These are phyloP conservation scores for Yamadazyma takamatsuzukensis DNA, from an alignment of 805 yeast species.

Conservation along the genomic window DNA sequence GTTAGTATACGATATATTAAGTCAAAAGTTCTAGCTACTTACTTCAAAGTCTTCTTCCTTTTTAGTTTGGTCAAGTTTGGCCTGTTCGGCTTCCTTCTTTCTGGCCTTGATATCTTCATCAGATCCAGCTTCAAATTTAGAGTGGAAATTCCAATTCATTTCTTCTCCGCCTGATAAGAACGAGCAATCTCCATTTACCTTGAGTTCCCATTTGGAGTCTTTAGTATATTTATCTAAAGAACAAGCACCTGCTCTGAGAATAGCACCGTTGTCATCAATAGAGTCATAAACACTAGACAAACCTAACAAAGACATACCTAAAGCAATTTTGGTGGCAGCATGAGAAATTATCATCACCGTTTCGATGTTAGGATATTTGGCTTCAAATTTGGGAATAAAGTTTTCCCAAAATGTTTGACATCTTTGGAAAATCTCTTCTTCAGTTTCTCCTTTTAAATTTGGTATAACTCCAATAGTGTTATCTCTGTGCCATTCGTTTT, in stretches of 20 bases:
- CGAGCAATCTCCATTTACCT: conserved; percentile 69
- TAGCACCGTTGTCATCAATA: conserved; percentile 38
- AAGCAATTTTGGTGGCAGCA: conserved; percentile 88
- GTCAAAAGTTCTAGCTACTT: conserved; percentile 14
- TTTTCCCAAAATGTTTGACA: conserved; percentile 49
- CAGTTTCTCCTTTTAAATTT: conserved; percentile 67
- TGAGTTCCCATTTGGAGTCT: conserved; percentile 52
- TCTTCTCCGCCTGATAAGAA: conserved; percentile 79
- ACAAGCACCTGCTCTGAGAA: conserved; percentile 75
- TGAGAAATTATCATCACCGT: conserved; percentile 77
- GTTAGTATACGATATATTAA: conserved; percentile 24
- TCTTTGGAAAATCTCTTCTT: conserved; percentile 63
- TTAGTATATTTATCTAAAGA: conserved; percentile 61
- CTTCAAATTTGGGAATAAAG: conserved; percentile 58
- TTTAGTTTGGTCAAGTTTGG: conserved; percentile 24
- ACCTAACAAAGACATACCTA: conserved; percentile 73
- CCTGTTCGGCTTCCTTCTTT: conserved; percentile 17
- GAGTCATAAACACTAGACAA: conserved; percentile 48
- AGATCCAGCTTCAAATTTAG: conserved; percentile 81
- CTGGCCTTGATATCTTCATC: conserved; percentile 75
- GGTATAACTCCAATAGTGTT: conserved; percentile 63
- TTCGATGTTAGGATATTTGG: conserved; percentile 55
- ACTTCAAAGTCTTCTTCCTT: conserved; percentile 20
- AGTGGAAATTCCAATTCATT: conserved; percentile 87
- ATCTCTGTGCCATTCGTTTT: conserved; percentile 35